Evolutionary conservation across 2,329 filamentous ascomycete species (phyloP), one percentile per base, ranked within the genome.

Genomic region (Claviceps pusilla): DNA sequence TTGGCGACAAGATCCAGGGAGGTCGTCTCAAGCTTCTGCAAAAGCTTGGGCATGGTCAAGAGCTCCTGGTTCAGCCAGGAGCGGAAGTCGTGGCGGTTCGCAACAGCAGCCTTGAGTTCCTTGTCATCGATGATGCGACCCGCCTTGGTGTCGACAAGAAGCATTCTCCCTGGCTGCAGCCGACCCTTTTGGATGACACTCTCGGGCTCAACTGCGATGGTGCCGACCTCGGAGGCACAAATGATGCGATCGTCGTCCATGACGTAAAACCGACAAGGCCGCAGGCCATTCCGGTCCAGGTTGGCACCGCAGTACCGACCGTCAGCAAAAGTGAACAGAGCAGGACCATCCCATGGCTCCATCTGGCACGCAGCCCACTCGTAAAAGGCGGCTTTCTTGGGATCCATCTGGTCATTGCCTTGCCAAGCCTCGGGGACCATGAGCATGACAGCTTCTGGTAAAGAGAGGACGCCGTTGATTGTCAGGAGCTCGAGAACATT

Each of bases 381-480:
- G 72, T 97, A 97, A 73, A 96, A 97, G 52, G 91, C 91, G 56
- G 90, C 87, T 74, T 97, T 97, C 65, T 88, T 87, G 55, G 89
- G 88, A 64, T 96, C 90, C 86, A 97, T 95, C 57, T 83, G 76
- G 42, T 83, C 76, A 70, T 96, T 96, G 57, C 90, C 91, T 71
- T 97, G 89, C 91, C 91, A 97, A 57, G 91, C 91, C 72, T 97
- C 91, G 28, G 91, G 91, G 51, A 97, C 88, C 90, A 97, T 95
- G 63, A 97, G 79, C 91, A 97, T 97, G 62, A 97, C 87, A 51
- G 91, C 91, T 71, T 97, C 91, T 16, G 91, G 91, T 3, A 97
- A 78, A 50, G 91, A 97, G 52, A 97, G 79, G 45, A 97, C 91
- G 58, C 91, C 90, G 68, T 97, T 97, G 71, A 97, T 95, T 64